These are phyloP conservation scores for Pythium periplocum DNA, from an alignment of 352 stramenopile genomes.

Conservation along the genomic window DNA sequence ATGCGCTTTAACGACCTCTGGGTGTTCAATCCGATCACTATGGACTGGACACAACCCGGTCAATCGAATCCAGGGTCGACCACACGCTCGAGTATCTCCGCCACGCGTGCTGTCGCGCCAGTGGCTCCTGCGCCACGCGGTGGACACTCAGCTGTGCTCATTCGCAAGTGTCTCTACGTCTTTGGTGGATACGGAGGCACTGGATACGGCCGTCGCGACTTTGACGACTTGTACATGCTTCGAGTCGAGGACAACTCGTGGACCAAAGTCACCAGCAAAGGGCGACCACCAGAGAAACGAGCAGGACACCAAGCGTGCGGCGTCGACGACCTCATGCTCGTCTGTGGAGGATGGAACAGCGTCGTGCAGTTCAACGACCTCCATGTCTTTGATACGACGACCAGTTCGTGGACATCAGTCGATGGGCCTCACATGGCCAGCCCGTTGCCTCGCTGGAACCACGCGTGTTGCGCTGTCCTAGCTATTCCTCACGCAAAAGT, in stretches of 20 bases:
- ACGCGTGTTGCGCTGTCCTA: conserved; percentile 88
- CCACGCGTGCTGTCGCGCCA: conserved; percentile 16
- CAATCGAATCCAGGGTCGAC: conserved; percentile 16
- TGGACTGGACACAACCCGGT: conserved; percentile 84
- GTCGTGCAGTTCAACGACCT: conserved; percentile 94
- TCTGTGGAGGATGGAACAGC: conserved; percentile 95
- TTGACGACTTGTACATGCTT: conserved; percentile 91
- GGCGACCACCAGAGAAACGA: conserved; percentile 85
- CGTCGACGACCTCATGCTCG: conserved; percentile 88
- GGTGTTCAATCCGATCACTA: conserved; percentile 92
- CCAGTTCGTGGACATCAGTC: conserved; percentile 80
- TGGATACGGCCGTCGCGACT: conserved; percentile 90
- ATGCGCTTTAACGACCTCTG: conserved; percentile 95
- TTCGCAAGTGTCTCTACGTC: conserved; percentile 84
- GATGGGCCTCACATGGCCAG: conserved; percentile 71
- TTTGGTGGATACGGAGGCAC: conserved; percentile 95
- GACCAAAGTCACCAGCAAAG: conserved; percentile 80
- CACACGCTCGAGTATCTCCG: conserved; percentile 15
- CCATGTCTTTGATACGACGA: conserved; percentile 88
- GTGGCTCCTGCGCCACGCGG: conserved; percentile 77
- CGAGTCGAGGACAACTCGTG: conserved; percentile 86
- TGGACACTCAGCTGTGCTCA: conserved; percentile 85
- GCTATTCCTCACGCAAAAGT: conserved; percentile 95
- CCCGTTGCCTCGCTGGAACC: conserved; percentile 92
- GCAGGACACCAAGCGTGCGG: conserved; percentile 90